A percentile compares a stretch with the other conserved stretches of the same genome.
Conservation (phyloP, 441 rosid genomes). For the Gossypium laxum region DNA sequence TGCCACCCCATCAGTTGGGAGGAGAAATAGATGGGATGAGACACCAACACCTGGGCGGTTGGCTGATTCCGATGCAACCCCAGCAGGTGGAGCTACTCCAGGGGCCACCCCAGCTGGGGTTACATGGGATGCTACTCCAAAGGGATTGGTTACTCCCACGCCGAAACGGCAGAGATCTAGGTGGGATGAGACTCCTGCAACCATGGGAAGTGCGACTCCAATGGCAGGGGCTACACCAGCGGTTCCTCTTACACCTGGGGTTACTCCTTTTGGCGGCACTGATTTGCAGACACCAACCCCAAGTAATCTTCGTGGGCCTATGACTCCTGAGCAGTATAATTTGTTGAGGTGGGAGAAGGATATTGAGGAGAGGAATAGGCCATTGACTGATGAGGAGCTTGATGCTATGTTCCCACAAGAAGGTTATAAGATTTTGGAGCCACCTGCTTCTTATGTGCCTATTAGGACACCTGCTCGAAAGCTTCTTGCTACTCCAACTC, state of each 20-base stretch:
- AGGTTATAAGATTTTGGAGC: slow-evolving; percentile 83
- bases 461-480: slow-evolving; percentile 86
- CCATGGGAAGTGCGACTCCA: slow-evolving; percentile 93
- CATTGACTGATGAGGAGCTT: slow-evolving; percentile 87
- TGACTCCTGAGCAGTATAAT: slow-evolving; percentile 82
- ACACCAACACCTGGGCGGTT: slow-evolving; percentile 83
- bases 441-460: slow-evolving; percentile 93
- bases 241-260: slow-evolving; percentile 73
- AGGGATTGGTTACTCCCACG: slow-evolving; percentile 76
- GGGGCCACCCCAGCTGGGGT: slow-evolving; percentile 90
- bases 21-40: slow-evolving; percentile 93
- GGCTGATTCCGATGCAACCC: slow-evolving; percentile 84
- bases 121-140: slow-evolving; percentile 90
- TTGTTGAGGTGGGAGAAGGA: slow-evolving; percentile 90
- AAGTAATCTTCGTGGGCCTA: slow-evolving; percentile 47
- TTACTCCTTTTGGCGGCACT: slow-evolving; percentile 73
- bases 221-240: slow-evolving; percentile 74
- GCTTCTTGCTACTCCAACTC: slow-evolving; percentile 79
- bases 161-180: slow-evolving; percentile 87
- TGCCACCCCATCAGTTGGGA: slow-evolving; percentile 62
- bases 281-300: slow-evolving; percentile 92
- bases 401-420: slow-evolving; percentile 87
- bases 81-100: slow-evolving; percentile 72
- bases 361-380: slow-evolving; percentile 90
- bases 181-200: slow-evolving; percentile 97